Conservation (phyloP, 2,329 filamentous ascomycete species). For the Graphilbum fragrans region DNA sequence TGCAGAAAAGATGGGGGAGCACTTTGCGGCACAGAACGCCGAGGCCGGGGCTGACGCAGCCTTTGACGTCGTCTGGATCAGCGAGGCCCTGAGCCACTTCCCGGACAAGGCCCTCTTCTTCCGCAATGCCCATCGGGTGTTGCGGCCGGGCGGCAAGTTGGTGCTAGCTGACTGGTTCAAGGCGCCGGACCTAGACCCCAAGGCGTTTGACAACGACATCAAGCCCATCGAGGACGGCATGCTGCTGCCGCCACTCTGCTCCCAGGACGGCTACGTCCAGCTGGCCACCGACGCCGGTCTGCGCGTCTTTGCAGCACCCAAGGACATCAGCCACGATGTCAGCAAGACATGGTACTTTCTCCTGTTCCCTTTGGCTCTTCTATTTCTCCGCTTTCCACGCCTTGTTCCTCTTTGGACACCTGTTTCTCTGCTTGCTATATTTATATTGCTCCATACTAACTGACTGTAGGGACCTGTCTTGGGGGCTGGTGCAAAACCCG, state of each 20-base stretch:
- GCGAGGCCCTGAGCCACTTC: constrained; percentile 48
- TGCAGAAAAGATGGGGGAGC: constrained; percentile 45
- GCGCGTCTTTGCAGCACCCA: constrained; percentile 28
- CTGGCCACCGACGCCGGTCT: constrained; percentile 37
- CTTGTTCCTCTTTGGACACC: not conserved
- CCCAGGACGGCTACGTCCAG: constrained; percentile 37
- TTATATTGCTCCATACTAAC: not conserved
- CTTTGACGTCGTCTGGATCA: constrained; percentile 51
- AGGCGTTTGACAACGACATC: constrained; percentile 37
- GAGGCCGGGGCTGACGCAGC: constrained; percentile 1
- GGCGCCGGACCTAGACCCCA: constrained; percentile 30
- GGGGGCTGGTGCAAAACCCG: constrained; percentile 46
- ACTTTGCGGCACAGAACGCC: constrained; percentile 24
- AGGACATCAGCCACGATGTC: constrained; percentile 46
- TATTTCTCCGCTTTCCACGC: not conserved
- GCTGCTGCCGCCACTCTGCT: constrained; percentile 45
- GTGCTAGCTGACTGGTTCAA: constrained; percentile 53
- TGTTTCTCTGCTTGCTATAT: constrained; percentile 1
- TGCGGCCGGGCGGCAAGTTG: constrained; percentile 36
- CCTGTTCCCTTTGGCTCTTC: not conserved
- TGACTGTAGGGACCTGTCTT: constrained; percentile 44
- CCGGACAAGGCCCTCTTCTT: constrained; percentile 49
- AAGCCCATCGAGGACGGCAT: constrained; percentile 51
- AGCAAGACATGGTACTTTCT: constrained; percentile 41
- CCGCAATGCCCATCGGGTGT: constrained; percentile 32